Base-by-base conservation (phyloP, 73 alveolate genomes). In the Breviolum minutum region DNA sequence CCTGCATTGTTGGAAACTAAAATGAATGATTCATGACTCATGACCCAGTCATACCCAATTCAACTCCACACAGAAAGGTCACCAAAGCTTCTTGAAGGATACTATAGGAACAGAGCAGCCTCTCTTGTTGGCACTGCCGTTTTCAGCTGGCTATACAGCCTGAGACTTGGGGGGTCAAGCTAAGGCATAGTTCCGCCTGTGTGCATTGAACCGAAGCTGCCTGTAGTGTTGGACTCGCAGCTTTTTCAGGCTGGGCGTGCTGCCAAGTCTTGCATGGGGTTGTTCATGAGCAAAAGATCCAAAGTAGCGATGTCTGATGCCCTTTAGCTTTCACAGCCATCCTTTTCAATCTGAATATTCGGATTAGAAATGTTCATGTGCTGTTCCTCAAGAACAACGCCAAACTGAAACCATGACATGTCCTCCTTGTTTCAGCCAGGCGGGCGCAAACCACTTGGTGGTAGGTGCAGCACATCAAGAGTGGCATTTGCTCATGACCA, bases 201-300 rank as follows among this genome's bases (percentile, higher is more conserved):
- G 22, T 90, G 96, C 74, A 90, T 90, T 63, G 96, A 90, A 60
- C 96, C 96, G 29, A 48, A 32, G 96, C 96, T 48, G 63, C 96
- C 64, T 27, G 69, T 90, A 63, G 64, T 70, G 30, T 74, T 90
- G 63, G 96, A 90, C 77, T 68, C 85, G 77, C 96, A 71, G 77
- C 96, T 90, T 11, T 90, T 90, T 30, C 87, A 71, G 81, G 96
- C 76, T 20, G 71, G 64, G n/a, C 8, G 95, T 40, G 54, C 54
- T 40, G 54, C 54, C 54, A 40, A 40, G 54, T 3, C 54, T 40
- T 40, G 54, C 54, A 40, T n/a, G 27, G 74, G 17, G 74, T 66
- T 11, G 74, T 13, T 66, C 74, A 17, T 22, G 77, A 17, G 77
- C 54, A 40, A 40, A 40, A 40, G 54, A 40, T 40, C 54, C 54